phyloP scores from a whole-genome alignment of 2,329 filamentous ascomycete species.

The Myriangium duriaei region DNA sequence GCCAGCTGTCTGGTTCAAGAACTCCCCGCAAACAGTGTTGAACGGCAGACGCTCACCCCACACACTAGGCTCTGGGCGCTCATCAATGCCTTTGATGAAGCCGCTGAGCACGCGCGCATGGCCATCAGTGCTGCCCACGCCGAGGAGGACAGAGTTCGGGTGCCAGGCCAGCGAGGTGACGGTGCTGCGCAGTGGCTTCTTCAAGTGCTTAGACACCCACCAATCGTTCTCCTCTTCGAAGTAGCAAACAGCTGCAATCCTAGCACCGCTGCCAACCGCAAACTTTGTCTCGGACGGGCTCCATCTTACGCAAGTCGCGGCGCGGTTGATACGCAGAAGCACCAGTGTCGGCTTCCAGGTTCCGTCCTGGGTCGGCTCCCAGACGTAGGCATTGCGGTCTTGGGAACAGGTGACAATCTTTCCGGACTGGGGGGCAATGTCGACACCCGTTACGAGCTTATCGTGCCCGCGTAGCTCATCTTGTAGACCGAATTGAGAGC shows the following conservation, averaged over 20 bases:
- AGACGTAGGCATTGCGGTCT: conserved; percentile 95
- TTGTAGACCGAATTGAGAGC: conserved; percentile 66
- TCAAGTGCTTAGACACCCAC: conserved; percentile 99
- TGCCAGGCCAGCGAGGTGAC: conserved; percentile 95
- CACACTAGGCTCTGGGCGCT: conserved; percentile 68
- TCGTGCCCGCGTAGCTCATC: conserved; percentile 95
- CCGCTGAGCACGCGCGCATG: conserved; percentile 89
- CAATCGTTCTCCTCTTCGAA: conserved; percentile 99
- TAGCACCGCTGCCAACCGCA: conserved; percentile 88
- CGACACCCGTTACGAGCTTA: conserved; percentile 90
- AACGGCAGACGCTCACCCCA: conserved; percentile 96
- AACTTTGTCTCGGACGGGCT: conserved; percentile 95
- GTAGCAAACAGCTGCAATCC: conserved; percentile 93
- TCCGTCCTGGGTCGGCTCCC: conserved; percentile 75
- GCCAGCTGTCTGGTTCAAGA: conserved; percentile 85
- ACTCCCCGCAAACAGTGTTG: conserved; percentile 97
- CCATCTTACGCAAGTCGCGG: conserved; percentile 94
- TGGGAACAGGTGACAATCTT: conserved; percentile 97
- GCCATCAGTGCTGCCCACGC: conserved; percentile 91
- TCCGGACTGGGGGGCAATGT: conserved; percentile 81
- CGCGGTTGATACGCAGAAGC: conserved; percentile 89
- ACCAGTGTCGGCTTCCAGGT: conserved; percentile 97
- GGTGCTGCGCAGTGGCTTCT: conserved; percentile 96
- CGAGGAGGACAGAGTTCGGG: conserved; percentile 89
- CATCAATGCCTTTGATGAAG: conserved; percentile 92